Percentiles rank a stretch among this genome's conserved stretches.
Evolutionary conservation across 73 alveolate species (phyloP).

Genomic region (Loxodes magnus): DNA sequence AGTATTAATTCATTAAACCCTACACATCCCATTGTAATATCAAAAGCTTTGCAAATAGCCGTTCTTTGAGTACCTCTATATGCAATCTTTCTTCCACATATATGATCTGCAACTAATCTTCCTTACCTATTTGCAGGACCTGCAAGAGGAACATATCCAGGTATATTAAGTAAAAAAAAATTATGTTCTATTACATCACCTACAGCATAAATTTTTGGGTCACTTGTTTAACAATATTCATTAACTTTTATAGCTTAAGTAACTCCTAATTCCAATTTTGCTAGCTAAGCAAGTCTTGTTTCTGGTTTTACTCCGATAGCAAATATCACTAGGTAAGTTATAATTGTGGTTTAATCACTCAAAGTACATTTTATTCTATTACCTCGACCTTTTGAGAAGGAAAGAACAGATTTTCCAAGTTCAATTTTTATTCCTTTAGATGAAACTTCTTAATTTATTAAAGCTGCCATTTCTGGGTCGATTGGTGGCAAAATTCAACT

Average conservation of each 20-base stretch:
- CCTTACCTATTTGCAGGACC: slow-evolving; percentile 19
- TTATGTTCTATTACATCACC: slow-evolving; percentile 16
- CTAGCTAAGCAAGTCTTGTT: not conserved
- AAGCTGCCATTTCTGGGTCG: too few relatives aligned
- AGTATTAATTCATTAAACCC: slow-evolving; percentile 8
- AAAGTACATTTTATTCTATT: too few relatives aligned
- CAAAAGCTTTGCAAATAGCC: slow-evolving; percentile 1
- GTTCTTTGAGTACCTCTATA: slow-evolving; percentile 6
- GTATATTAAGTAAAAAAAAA: not conserved
- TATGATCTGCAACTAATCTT: slow-evolving; percentile 8
- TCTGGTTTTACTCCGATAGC: slow-evolving; percentile 12
- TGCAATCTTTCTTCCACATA: not conserved
- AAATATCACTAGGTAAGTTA: slow-evolving; percentile 4
- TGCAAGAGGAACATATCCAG: slow-evolving; percentile 10
- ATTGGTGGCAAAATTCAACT: too few relatives aligned
- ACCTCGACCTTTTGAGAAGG: not conserved
- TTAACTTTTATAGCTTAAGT: too few relatives aligned
- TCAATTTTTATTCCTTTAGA: slow-evolving; percentile 1
- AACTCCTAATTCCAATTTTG: not conserved
- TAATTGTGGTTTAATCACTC: too few relatives aligned
- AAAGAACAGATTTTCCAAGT: not conserved
- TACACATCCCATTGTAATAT: not conserved
- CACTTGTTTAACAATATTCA: too few relatives aligned
- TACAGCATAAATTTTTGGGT: slow-evolving; percentile 9
- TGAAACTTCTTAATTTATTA: not conserved